Conservation (phyloP, 495 filamentous ascomycete species). For the Cryomyces antarcticus region DNA sequence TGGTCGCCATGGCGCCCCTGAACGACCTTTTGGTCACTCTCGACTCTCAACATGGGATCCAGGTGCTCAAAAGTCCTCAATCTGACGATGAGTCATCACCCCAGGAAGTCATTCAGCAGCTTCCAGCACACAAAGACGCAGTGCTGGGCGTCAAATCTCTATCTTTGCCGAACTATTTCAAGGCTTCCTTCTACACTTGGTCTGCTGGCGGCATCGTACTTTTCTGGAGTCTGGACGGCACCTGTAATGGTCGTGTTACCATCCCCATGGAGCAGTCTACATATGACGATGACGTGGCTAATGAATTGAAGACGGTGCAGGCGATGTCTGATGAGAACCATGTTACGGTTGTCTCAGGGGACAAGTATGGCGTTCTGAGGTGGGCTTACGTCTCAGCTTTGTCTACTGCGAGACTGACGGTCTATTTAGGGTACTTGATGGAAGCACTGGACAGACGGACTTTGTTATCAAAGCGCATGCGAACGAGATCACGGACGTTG, state of each 20-base stretch:
- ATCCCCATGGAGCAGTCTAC: constrained; percentile 47
- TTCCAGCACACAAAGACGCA: constrained; percentile 56
- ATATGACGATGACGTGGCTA: constrained; percentile 31
- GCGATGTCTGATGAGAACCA: constrained; percentile 35
- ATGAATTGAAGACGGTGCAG: constrained; percentile 56
- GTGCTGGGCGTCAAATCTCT: constrained; percentile 56
- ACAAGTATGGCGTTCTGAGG: constrained; percentile 67
- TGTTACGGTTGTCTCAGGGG: constrained; percentile 57
- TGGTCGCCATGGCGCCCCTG: constrained; percentile 44
- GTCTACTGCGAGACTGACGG: not conserved
- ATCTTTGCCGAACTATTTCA: constrained; percentile 28
- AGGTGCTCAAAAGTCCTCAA: constrained; percentile 15
- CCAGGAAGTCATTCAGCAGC: constrained; percentile 19
- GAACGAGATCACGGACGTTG: constrained; percentile 68
- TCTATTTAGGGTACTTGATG: constrained; percentile 24
- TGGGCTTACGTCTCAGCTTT: constrained; percentile 14
- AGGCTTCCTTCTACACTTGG: constrained; percentile 73
- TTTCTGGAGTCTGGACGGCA: constrained; percentile 62
- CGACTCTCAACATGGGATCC: constrained; percentile 50
- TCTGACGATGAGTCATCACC: constrained; percentile 5
- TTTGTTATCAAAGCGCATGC: constrained; percentile 66
- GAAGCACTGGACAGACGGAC: constrained; percentile 23
- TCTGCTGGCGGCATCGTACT: constrained; percentile 55
- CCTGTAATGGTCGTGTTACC: constrained; percentile 36
- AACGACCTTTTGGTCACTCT: constrained; percentile 45